Base-by-base conservation (phyloP, 305 asterid genomes). In the Plantago coronopus region DNA sequence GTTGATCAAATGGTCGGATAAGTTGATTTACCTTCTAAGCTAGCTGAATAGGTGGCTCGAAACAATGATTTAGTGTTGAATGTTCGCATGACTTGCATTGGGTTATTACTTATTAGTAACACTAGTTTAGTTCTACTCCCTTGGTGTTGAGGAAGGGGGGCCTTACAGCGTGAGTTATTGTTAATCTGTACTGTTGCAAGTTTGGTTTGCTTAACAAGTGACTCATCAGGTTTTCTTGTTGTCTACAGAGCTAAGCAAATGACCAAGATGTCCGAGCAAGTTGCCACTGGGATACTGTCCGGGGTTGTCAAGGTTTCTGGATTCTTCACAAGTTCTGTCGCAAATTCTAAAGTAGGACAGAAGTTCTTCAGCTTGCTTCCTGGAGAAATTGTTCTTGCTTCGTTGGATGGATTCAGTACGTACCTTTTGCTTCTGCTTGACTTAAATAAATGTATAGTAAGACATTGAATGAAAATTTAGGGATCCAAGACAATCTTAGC, bases 381-480 rank as follows among this genome's bases (percentile, higher is more conserved):
- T 2, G 98, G 98, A 72, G 98, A 93, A 72, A 75, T 89, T 55
- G 86, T 83, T 61, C 96, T 89, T 64, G 98, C 98, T 68, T 86
- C 97, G 46, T 74, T 93, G 72, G 97, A 93, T 54, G 94, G 97
- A 80, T 86, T 93, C 49, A 86, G 98, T 93, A 87, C 40, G 98
- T 83, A 12, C 34, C 44, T 27, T 23, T 38, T 34, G 47, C 27
- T 10, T 18, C 53, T 50, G 47, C 27, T 54, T 2, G 11, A 16
- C 48, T 29, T 19, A 16, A 17, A 40, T 27, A 27, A 27, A 27
- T 27, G 34, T 27, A 2, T 27, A 27, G 34, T 27, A 27, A 3
- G 7, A 1, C 34, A 27, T 27, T 27, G 7, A 27, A 27, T 27
- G 34, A 27, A 27, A 27, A 27, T 27, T 27, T 4, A 27, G 34